Conservation (phyloP, 2,329 filamentous ascomycete genomes). For the Rutstroemia sp. region DNA sequence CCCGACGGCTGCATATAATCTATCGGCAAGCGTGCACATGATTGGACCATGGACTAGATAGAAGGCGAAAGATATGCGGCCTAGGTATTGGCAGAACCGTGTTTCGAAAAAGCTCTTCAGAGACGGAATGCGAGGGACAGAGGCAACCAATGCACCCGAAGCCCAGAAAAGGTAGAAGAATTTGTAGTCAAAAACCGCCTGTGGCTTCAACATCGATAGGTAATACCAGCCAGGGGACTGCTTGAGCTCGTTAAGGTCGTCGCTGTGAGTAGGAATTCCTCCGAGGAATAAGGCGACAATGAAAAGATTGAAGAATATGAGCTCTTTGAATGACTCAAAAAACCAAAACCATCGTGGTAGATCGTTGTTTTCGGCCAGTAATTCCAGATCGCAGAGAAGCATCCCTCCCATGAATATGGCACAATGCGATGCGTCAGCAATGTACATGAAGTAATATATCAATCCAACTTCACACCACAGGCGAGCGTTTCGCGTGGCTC, state of each 20-base stretch:
- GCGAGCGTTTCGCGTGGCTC: slow-evolving; percentile 46
- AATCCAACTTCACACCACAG: slow-evolving; percentile 46
- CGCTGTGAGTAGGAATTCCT: slow-evolving; percentile 49
- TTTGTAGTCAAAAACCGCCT: slow-evolving; percentile 58
- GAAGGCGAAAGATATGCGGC: slow-evolving; percentile 52
- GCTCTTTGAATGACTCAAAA: slow-evolving; percentile 40
- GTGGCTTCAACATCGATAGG: slow-evolving; percentile 49
- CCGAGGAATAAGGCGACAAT: slow-evolving; percentile 47
- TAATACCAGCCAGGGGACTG: slow-evolving; percentile 41
- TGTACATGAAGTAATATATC: slow-evolving; percentile 59
- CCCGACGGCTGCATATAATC: slow-evolving; percentile 8
- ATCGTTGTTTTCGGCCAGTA: slow-evolving; percentile 41
- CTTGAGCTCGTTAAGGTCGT: slow-evolving; percentile 41
- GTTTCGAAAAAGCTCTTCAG: slow-evolving; percentile 52
- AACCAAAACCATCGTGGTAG: slow-evolving; percentile 42
- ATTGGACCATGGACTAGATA: slow-evolving; percentile 60
- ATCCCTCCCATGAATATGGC: slow-evolving; percentile 54
- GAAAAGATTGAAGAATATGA: slow-evolving; percentile 47
- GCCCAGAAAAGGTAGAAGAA: slow-evolving; percentile 63
- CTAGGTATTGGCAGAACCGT: slow-evolving; percentile 52
- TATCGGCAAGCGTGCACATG: slow-evolving; percentile 39
- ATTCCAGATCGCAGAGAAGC: slow-evolving; percentile 54
- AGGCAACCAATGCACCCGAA: slow-evolving; percentile 46
- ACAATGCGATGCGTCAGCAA: slow-evolving; percentile 57
- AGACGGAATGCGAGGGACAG: slow-evolving; percentile 49